phyloP scores from a whole-genome alignment of 1,284 basidiomycete genomes.

The Volvariella volvacea region DNA sequence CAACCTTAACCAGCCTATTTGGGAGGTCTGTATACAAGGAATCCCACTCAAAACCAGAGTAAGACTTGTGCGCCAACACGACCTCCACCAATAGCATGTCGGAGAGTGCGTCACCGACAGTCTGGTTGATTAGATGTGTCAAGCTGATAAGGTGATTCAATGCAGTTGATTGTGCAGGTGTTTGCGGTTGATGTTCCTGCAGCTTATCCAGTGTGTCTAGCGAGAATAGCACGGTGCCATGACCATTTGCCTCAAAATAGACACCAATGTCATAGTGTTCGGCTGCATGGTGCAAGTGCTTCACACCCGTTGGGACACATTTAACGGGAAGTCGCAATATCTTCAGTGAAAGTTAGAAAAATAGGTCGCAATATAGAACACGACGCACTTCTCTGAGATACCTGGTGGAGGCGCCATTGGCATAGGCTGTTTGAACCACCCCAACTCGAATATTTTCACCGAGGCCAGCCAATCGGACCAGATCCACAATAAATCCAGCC shows the following conservation, averaged over 20 bases:
- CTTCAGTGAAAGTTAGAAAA: neutral
- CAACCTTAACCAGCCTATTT: constrained; percentile 95
- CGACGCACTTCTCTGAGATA: constrained; percentile 53
- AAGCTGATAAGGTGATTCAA: constrained; percentile 74
- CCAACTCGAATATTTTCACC: constrained; percentile 74
- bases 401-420: constrained; percentile 95
- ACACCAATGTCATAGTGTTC: constrained; percentile 93
- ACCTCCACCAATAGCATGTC: constrained; percentile 96
- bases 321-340: constrained; percentile 83
- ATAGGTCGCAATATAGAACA: constrained; percentile 1
- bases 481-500: constrained; percentile 88
- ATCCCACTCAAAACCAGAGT: constrained; percentile 88
- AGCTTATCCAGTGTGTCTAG: constrained; percentile 59
- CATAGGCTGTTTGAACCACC: constrained; percentile 98
- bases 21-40: constrained; percentile 91
- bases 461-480: constrained; percentile 80
- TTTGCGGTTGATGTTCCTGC: constrained; percentile 60
- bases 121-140: constrained; percentile 91
- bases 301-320: constrained; percentile 96
- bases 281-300: constrained; percentile 97
- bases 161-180: constrained; percentile 75
- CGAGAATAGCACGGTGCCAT: constrained; percentile 97
- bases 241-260: constrained; percentile 99
- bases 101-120: constrained; percentile 95
- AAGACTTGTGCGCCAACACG: constrained; percentile 84